Evolutionary conservation across 805 yeast species (phyloP).

Genomic region (Isabelozyma gotoi): DNA sequence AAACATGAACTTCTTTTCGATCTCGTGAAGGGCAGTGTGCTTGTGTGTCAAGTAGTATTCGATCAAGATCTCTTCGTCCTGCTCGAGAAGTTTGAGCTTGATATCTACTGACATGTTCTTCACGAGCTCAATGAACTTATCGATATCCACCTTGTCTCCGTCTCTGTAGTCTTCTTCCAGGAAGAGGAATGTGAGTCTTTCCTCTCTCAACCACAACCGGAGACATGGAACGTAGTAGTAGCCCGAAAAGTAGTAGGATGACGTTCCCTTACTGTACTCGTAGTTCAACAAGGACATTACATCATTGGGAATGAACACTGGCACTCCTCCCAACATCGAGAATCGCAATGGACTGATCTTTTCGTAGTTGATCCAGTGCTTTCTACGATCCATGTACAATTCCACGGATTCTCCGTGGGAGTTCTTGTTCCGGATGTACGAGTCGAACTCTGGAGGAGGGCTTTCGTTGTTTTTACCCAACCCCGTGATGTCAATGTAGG

Average conservation of each 20-base stretch:
- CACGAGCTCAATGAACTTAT: constrained; percentile 11
- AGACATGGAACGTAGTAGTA: constrained; percentile 24
- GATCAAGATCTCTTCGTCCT: constrained; percentile 19
- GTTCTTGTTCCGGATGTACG: constrained; percentile 14
- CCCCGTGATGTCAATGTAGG: constrained; percentile 57
- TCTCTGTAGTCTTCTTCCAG: constrained; percentile 9
- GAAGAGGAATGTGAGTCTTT: constrained; percentile 11
- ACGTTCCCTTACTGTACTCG: constrained; percentile 24
- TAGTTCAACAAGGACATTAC: constrained; percentile 24
- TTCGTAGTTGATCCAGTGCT: constrained; percentile 28
- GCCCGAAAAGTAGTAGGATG: constrained; percentile 16
- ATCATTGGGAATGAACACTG: constrained; percentile 28
- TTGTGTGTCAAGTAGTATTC: constrained; percentile 28
- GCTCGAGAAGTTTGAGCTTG: constrained; percentile 18
- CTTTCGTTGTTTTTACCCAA: constrained; percentile 16
- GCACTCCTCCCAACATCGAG: constrained; percentile 56
- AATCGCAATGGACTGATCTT: constrained; percentile 52
- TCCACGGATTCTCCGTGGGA: constrained; percentile 16
- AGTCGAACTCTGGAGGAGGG: constrained; percentile 19
- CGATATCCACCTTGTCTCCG: constrained; percentile 9
- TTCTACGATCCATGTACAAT: constrained; percentile 32
- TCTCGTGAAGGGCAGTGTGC: constrained; percentile 21
- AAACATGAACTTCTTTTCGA: constrained; percentile 18
- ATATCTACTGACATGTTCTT: constrained; percentile 18
- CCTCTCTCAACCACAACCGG: constrained; percentile 21